Evolutionary conservation across 441 rosid species (phyloP), one percentile per base, ranked within the genome.

Genomic region (Erodium moschatum): DNA sequence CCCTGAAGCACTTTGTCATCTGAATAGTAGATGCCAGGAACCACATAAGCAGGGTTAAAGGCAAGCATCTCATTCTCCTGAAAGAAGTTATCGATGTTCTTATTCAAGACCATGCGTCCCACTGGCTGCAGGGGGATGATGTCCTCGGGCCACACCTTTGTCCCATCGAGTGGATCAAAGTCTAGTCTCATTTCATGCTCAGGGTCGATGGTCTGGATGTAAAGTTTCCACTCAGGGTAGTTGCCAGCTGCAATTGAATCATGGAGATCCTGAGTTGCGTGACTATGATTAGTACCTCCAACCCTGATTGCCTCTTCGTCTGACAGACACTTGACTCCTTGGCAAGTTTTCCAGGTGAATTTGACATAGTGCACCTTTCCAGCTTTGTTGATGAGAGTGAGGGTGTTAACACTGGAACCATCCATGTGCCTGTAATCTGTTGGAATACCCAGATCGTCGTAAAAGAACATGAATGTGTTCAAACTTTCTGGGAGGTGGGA

Each of bases 91-190:
- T 91, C 97, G 0, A 93, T 91, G 80, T 93, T 93, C 80, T 76
- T 93, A 78, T 93, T 93, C 93, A 93, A 76, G 65, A 93, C 97
- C 93, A 93, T 74, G 46, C 97, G 95, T 13, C 98, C 98, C 35
- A 93, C 95, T 0, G 97, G 97, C 74, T 88, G 94, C 73, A 91
- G 66, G 24, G 98, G 98, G 73, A 93, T 66, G 74, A 93, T 78
- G 75, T 93, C 97, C 76, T 93, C 98, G 58, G 98, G 97, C 97
- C 98, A 93, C 63, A 81, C 87, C 85, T 87, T 93, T 72, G 98
- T 93, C 18, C 84, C 95, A 82, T 91, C 97, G 67, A 93, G 95
- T 1, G 98, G 98, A 54, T 93, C 98, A 31, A 93, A 93, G 77
- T 91, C 96, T 24, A 82, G 85, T 72, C 48, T 84, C 69, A 91